Percentiles rank a stretch among this genome's conserved stretches.
Conservation (phyloP, 305 asterid genomes). For the Stenogyne calaminthoides region DNA sequence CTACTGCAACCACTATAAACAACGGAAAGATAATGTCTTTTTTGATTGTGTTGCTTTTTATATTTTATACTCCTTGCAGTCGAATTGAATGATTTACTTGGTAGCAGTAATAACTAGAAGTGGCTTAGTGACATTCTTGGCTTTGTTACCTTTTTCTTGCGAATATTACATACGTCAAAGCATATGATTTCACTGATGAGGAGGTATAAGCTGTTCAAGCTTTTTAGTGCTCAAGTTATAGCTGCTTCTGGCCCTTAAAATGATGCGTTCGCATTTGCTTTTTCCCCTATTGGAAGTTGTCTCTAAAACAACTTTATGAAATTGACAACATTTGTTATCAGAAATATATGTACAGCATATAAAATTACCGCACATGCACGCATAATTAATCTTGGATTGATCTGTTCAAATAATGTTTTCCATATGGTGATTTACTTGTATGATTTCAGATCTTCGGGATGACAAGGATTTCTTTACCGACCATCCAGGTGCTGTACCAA, state of each 20-base stretch:
- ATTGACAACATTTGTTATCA: slow-evolving; percentile 3
- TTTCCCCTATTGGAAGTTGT: slow-evolving; percentile 13
- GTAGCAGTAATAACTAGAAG: not conserved
- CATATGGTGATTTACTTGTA: slow-evolving; percentile 11
- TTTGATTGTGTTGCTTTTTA: not conserved
- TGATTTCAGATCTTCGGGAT: slow-evolving; percentile 86
- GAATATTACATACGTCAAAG: not conserved
- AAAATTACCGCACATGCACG: not conserved
- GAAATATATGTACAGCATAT: not conserved
- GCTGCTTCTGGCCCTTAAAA: slow-evolving; percentile 21
- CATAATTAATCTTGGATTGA: slow-evolving; percentile 2
- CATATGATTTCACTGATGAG: slow-evolving; percentile 9
- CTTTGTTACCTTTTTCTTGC: not conserved
- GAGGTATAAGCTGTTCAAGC: not conserved
- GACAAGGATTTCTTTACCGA: slow-evolving; percentile 82
- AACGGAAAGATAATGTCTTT: not conserved
- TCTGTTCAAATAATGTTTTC: slow-evolving; percentile 4
- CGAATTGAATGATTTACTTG: not conserved
- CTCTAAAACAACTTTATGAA: not conserved
- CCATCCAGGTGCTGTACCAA: slow-evolving; percentile 96
- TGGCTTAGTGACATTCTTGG: not conserved
- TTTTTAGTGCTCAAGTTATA: slow-evolving; percentile 7
- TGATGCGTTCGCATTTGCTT: not conserved
- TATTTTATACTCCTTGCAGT: not conserved
- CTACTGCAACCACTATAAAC: slow-evolving; percentile 6